These are phyloP conservation scores for Colletotrichum limetticola DNA, from an alignment of 2,329 filamentous ascomycete species.

Conservation along the genomic window DNA sequence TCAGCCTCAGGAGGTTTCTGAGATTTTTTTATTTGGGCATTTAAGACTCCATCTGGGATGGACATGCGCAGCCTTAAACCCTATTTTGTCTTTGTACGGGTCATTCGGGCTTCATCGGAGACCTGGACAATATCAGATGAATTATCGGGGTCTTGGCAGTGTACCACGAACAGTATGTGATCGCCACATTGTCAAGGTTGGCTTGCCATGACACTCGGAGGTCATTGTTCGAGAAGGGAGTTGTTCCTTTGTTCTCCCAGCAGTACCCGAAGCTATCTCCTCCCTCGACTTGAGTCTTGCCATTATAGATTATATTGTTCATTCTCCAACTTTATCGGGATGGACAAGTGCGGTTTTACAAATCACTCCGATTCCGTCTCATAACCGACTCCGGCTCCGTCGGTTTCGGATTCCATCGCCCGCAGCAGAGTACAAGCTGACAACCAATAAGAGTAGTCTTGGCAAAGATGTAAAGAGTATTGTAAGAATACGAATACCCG, in stretches of 20 bases:
- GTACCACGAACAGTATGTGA: not conserved
- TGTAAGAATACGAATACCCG: not conserved
- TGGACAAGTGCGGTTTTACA: not conserved
- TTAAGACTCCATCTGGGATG: not conserved
- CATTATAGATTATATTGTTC: not conserved
- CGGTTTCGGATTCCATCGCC: too few relatives aligned
- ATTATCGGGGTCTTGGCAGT: not conserved
- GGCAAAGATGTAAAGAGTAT: not conserved
- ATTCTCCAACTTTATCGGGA: not conserved
- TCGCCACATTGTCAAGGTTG: not conserved
- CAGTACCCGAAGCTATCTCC: not conserved
- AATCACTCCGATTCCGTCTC: not conserved
- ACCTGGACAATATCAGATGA: not conserved
- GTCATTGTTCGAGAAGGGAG: not conserved
- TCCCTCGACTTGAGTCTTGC: not conserved
- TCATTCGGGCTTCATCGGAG: not conserved
- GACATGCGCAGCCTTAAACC: not conserved
- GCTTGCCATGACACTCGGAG: not conserved
- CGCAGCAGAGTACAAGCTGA: not conserved
- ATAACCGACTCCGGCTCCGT: not conserved
- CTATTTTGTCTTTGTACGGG: not conserved
- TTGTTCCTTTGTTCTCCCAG: not conserved
- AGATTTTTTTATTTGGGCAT: not conserved
- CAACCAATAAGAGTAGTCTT: not conserved
- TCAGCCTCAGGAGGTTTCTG: not conserved